Conservation (phyloP, 1,284 basidiomycete species). For the Marasmius oreades region DNA sequence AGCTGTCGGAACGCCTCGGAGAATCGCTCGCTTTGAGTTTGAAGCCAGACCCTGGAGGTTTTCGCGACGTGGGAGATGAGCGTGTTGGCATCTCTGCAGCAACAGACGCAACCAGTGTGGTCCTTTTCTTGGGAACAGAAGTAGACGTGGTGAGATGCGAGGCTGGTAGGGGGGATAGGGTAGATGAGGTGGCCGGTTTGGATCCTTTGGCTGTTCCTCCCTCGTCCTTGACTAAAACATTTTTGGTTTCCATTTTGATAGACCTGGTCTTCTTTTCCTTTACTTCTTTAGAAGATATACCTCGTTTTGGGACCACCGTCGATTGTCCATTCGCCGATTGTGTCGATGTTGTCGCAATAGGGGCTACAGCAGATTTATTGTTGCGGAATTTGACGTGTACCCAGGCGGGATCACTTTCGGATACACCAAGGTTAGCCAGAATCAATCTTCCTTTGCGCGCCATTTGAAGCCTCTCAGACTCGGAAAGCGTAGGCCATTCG, state of each 20-base stretch:
- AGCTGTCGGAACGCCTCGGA: constrained; percentile 18
- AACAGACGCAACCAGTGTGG: background rate
- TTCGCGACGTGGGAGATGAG: constrained; percentile 21
- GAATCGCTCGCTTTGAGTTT: constrained; percentile 24
- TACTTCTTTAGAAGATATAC: constrained; percentile 37
- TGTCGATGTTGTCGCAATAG: constrained; percentile 9
- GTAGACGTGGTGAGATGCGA: constrained; percentile 1
- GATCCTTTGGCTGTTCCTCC: constrained; percentile 23
- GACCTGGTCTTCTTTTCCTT: constrained; percentile 43
- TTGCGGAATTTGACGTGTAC: constrained; percentile 33
- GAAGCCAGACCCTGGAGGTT: constrained; percentile 49
- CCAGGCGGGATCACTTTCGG: constrained; percentile 57
- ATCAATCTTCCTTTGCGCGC: constrained; percentile 45
- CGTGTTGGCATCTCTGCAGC: constrained; percentile 13
- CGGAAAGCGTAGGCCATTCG: constrained; percentile 48
- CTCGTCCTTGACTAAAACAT: constrained; percentile 55
- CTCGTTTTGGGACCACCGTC: constrained; percentile 33
- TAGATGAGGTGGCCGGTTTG: constrained; percentile 17
- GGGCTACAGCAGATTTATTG: constrained; percentile 12
- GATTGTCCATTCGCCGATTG: constrained; percentile 2
- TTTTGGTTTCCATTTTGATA: constrained; percentile 37
- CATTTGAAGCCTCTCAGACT: constrained; percentile 41
- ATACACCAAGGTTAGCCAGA: constrained; percentile 47
- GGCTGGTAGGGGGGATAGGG: constrained; percentile 8
- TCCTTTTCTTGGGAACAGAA: constrained; percentile 12